These are phyloP conservation scores for Mycosphaerella arachidis DNA, from an alignment of 2,329 filamentous ascomycete species.

Conservation along the genomic window DNA sequence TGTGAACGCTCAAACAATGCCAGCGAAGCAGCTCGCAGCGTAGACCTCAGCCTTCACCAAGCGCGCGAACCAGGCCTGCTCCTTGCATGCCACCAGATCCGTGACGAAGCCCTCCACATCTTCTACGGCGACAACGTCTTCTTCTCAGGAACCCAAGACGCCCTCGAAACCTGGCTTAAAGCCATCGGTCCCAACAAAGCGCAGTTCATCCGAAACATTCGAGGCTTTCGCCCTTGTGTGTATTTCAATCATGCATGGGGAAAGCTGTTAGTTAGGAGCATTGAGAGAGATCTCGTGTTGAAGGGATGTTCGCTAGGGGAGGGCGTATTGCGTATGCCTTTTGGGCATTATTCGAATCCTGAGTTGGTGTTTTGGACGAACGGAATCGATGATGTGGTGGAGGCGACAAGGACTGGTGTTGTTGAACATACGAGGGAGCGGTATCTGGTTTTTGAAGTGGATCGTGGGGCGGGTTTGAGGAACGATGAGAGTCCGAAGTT, in stretches of 20 bases:
- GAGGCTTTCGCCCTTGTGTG: background rate
- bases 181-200: background rate
- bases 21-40: background rate
- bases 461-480: background rate
- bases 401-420: background rate
- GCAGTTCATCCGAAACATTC: background rate
- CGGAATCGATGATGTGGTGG: background rate
- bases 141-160: background rate
- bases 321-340: background rate
- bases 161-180: background rate
- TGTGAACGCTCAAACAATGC: background rate
- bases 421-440: background rate
- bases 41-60: background rate
- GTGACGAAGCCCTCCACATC: background rate
- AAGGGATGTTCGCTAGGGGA: background rate
- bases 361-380: background rate
- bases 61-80: background rate
- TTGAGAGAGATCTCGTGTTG: background rate
- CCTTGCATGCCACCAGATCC: background rate
- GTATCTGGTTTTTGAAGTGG: background rate
- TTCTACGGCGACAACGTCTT: conserved; percentile 6
- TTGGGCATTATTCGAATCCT: background rate
- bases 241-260: background rate
- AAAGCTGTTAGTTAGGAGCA: background rate
- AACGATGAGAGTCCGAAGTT: background rate